Base-by-base conservation (phyloP, 371 early-diverging fungal species). In the Funneliformis caledonium region DNA sequence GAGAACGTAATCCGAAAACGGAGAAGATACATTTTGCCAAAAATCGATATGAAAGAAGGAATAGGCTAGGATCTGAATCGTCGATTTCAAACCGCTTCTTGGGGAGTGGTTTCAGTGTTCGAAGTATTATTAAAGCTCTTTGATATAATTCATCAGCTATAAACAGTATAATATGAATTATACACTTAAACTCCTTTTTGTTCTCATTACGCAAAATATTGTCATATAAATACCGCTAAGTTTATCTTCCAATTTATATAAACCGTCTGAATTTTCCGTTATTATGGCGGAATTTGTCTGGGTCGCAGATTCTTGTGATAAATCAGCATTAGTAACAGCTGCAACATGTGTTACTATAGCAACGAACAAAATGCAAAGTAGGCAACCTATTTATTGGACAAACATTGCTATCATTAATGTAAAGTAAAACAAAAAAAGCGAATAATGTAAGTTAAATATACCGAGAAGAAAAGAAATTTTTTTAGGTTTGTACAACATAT, bases 101-200 rank as follows among this genome's bases (percentile, higher is more conserved):
- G 26, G 70, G 33, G 2, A 45, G 43, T 26, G 72, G 8, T 60
- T 80, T 43, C 45, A 80, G 26, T 4, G 6, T 60, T n/a, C n/a
- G 16, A 7, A 80, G 60, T 11, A 60, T 22, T 5, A 1, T 14
- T 22, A 69, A 42, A 1, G 80, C 80, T 4, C 16, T 37, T 19
- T 60, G 31, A 80, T 59, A 80, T 33, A 80, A 45, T 72, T 80
- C 60, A 31, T 80, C 60, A 26, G 56, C 80, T 78, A 78, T 11
- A 70, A 26, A 45, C 11, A 43, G 2, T 0, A 45, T 45, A 45
- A 42, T 19, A 3, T 69, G 9, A 70, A 45, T 43, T 45, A 70
- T 43, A 42, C 12, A 6, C 16, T 45, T 16, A 45, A 9, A 70
- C 7, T n/a, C 2, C n/a, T 10, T 16, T 22, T n/a, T 43, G 22